Conservation (phyloP, 768 basidiomycete species). For the Tricholoma flavovirens region DNA sequence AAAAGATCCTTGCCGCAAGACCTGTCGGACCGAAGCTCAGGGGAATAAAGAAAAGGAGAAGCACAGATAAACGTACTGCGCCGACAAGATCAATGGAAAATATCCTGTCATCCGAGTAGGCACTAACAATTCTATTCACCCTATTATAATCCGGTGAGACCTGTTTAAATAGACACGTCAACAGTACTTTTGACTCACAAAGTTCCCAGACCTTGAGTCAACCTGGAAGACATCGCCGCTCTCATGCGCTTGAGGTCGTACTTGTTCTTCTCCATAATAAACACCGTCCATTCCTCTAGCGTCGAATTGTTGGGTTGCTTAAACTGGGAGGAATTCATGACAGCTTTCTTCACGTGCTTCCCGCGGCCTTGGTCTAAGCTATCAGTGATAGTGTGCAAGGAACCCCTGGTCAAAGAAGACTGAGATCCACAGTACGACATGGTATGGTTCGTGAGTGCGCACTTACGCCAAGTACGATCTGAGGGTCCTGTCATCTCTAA, state of each 20-base stretch:
- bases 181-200: constrained; percentile 14
- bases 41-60: too few relatives aligned
- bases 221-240: not conserved
- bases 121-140: constrained; percentile 31
- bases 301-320: not conserved
- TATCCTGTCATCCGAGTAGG: constrained; percentile 37
- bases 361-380: not conserved
- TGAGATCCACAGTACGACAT: not conserved
- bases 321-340: not conserved
- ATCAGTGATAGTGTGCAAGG: not conserved
- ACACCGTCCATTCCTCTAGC: not conserved
- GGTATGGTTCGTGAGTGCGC: not conserved
- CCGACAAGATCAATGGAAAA: constrained; percentile 46
- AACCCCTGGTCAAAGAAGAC: not conserved
- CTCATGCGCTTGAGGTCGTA: not conserved
- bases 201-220: not conserved
- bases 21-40: constrained; percentile 20
- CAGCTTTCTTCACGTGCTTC: not conserved
- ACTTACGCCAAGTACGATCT: constrained; percentile 8
- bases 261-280: not conserved
- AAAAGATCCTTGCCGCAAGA: constrained; percentile 45
- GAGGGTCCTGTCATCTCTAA: not conserved
- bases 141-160: constrained; percentile 17
- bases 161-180: not conserved
- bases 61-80: constrained; percentile 28